Evolutionary conservation across 2,329 filamentous ascomycete species (phyloP), one percentile per base, ranked within the genome.

Genomic region (Camillea tinctor): DNA sequence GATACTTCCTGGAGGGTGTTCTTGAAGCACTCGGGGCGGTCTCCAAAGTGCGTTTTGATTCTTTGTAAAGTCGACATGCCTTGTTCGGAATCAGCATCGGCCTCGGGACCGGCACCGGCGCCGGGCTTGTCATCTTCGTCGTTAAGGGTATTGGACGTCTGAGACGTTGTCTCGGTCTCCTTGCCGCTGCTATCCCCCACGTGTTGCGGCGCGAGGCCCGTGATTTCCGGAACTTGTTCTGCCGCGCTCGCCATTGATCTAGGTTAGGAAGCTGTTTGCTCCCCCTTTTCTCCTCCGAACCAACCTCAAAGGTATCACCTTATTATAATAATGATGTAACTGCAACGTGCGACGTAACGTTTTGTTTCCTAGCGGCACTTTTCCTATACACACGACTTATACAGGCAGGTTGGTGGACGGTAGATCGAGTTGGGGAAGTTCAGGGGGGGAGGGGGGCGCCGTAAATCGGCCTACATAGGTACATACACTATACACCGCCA

Each of bases 1-100:
- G 87, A 74, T 44, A 85, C 78, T 76, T 90, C 88, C 67, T 89
- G 84, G 1, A 84, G 58, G 0, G 85, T 88, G 50, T 79, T 87
- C 50, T 74, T 80, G 78, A 91, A 90, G 73, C 84, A 88, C 66
- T 74, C 78, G 26, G 85, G 85, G 8, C 85, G 78, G 40, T 65
- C 65, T 17, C 74, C 75, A 51, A 74, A 67, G 55, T 66, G 24
- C 58, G 67, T 61, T 61, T 63, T 64, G 60, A 66, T 62, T 20
- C 62, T 65, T 52, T 69, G 62, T 5, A 71, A 63, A 26, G 13
- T 52, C 51, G 68, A 67, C 58, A 64, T 49, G 3, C 51, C 59
- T 11, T 55, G 50, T 57, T 69, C 68, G n/a, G 56, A 52, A 22
- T 67, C 61, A 20, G 55, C 57, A n/a, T 49, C 48, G 4, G 53